Percentiles rank a stretch among this genome's conserved stretches.
Evolutionary conservation across 805 yeast species (phyloP).

Genomic region (Yamadazyma ubonensis): DNA sequence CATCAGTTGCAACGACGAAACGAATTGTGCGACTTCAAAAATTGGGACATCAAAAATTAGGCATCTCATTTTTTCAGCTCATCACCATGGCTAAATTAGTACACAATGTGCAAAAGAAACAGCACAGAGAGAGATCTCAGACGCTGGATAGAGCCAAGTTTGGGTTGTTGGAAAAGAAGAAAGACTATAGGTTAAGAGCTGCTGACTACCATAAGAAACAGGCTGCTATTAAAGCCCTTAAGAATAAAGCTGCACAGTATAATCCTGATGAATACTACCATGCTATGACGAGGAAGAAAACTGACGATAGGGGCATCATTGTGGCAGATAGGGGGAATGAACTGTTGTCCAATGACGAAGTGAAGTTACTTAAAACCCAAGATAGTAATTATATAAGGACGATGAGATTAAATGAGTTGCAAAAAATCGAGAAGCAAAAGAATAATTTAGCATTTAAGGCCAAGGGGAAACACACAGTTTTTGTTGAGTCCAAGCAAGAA

Average conservation of each 20-base stretch:
- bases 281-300: conserved; percentile 74
- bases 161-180: conserved; percentile 90
- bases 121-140: conserved; percentile 93
- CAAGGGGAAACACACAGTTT: conserved; percentile 79
- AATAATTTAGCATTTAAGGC: conserved; percentile 50
- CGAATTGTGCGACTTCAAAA: background rate
- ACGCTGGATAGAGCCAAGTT: conserved; percentile 66
- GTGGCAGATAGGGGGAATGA: conserved; percentile 65
- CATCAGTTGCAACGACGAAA: background rate
- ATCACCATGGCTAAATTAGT: conserved; percentile 68
- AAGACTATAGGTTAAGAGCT: conserved; percentile 50
- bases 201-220: conserved; percentile 58
- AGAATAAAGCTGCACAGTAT: conserved; percentile 66
- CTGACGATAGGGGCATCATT: conserved; percentile 70
- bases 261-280: conserved; percentile 97
- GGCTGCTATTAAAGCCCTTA: conserved; percentile 66
- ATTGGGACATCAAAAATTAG: background rate
- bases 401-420: conserved; percentile 64
- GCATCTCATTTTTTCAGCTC: conserved; percentile 2
- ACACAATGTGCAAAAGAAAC: conserved; percentile 92
- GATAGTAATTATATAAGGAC: conserved; percentile 85
- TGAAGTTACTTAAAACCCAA: conserved; percentile 82
- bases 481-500: conserved; percentile 64
- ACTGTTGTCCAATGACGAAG: conserved; percentile 67
- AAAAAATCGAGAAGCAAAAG: conserved; percentile 59